Percentiles rank a stretch among this genome's conserved stretches.
phyloP scores from a whole-genome alignment of 202 grass and related monocot species.

The Bolboschoenoplectus hybrid region DNA sequence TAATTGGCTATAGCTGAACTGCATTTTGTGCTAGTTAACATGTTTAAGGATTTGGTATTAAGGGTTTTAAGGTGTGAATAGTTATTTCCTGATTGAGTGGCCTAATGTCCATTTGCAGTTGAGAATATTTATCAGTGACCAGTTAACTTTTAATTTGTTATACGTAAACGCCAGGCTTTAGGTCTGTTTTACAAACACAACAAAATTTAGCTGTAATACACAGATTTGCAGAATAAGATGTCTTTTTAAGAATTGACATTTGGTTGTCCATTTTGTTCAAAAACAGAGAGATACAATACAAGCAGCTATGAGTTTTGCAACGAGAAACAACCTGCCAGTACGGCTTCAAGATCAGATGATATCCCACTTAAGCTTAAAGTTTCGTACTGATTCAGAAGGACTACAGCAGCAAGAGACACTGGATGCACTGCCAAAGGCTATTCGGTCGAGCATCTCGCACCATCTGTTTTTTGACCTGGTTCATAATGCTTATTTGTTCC shows the following conservation, averaged over 20 bases:
- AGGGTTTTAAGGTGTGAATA: conserved; percentile 12
- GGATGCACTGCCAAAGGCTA: conserved; percentile 87
- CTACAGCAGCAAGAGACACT: conserved; percentile 98
- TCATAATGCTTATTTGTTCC: conserved; percentile 78
- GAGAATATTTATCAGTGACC: neutral
- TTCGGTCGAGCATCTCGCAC: conserved; percentile 94
- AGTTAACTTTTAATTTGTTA: neutral
- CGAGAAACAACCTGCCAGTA: conserved; percentile 75
- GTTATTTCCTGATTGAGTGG: neutral
- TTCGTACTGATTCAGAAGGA: conserved; percentile 95
- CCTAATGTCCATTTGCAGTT: neutral
- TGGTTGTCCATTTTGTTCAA: conserved; percentile 21
- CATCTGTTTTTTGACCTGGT: conserved; percentile 81
- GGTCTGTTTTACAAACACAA: neutral
- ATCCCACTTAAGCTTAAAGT: conserved; percentile 96
- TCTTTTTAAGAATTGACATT: neutral
- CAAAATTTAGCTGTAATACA: neutral
- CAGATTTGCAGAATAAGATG: neutral
- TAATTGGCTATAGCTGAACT: neutral
- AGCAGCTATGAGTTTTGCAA: conserved; percentile 89
- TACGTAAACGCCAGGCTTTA: neutral
- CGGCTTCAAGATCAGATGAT: conserved; percentile 98
- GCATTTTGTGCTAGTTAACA: neutral
- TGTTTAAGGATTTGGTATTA: neutral
- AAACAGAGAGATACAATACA: conserved; percentile 95